phyloP scores from a whole-genome alignment of 176 grass and related monocot species.

The Phoenix roebelenii region DNA sequence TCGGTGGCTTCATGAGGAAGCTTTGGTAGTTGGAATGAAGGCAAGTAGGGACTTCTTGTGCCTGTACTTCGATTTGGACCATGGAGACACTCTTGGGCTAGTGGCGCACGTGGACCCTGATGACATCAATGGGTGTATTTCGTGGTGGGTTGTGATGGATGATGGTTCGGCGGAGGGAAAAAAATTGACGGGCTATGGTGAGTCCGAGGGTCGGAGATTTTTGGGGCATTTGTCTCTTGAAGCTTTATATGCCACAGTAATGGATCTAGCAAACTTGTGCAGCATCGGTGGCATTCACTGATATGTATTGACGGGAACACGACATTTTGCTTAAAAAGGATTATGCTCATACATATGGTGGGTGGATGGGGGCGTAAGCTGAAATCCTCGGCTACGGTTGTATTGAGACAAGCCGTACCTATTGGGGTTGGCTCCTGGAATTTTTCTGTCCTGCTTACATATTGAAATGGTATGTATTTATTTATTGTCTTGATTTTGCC shows the following conservation, averaged over 20 bases:
- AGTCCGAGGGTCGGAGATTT: constrained; percentile 45
- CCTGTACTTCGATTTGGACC: constrained; percentile 72
- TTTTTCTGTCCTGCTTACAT: no score
- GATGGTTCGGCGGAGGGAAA: constrained; percentile 36
- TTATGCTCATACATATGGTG: no score
- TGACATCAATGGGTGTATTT: constrained; percentile 49
- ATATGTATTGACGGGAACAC: background rate
- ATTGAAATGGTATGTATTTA: no score
- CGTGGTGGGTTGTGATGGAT: constrained; percentile 55
- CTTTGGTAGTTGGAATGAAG: constrained; percentile 68
- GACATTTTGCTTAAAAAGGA: no score
- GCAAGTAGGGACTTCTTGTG: constrained; percentile 69
- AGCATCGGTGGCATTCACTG: constrained; percentile 35
- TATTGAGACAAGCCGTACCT: no score
- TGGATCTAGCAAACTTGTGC: constrained; percentile 73
- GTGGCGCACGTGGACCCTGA: constrained; percentile 63
- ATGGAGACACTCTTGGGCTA: constrained; percentile 66
- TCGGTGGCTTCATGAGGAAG: constrained; percentile 80
- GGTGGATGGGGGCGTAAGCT: no score
- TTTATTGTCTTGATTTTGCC: no score
- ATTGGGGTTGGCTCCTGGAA: no score
- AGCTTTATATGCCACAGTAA: constrained; percentile 54
- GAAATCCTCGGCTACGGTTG: no score
- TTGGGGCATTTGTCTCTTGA: constrained; percentile 69
- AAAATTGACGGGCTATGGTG: constrained; percentile 25